A percentile compares a stretch with the other conserved stretches of the same genome.
phyloP scores from a whole-genome alignment of 257 asterid species.

The Solanum pimpinellifolium region DNA sequence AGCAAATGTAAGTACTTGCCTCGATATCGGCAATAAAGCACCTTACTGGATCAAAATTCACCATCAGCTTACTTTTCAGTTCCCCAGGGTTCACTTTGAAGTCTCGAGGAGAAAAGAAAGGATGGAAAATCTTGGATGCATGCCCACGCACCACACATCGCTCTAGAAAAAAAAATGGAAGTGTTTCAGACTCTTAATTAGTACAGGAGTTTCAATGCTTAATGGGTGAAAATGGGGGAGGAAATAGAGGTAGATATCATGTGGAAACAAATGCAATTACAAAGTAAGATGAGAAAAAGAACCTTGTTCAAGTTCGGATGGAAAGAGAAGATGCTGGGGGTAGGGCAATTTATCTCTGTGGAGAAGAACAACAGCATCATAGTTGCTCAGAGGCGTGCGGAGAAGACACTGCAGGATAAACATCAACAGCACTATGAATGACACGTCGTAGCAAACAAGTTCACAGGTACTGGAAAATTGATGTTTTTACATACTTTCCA shows the following conservation, averaged over 20 bases:
- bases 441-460: background rate
- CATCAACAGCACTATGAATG: background rate
- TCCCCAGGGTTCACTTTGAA: constrained; percentile 35
- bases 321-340: constrained; percentile 77
- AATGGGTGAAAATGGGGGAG: background rate
- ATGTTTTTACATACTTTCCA: constrained; percentile 66
- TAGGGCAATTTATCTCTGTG: constrained; percentile 76
- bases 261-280: background rate
- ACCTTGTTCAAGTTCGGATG: constrained; percentile 79
- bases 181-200: background rate
- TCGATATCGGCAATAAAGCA: constrained; percentile 54
- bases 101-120: constrained; percentile 45
- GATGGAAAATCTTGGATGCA: constrained; percentile 62
- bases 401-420: constrained; percentile 69
- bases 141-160: constrained; percentile 49
- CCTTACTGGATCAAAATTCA: constrained; percentile 74
- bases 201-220: background rate
- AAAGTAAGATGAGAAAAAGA: background rate
- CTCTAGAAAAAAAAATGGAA: constrained; percentile 24
- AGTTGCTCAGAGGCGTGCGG: constrained; percentile 87
- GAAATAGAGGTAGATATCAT: background rate
- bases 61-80: constrained; percentile 65
- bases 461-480: background rate
- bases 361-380: constrained; percentile 81
- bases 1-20: constrained; percentile 33